Evolutionary conservation across 2,329 filamentous ascomycete genomes (phyloP).

Genomic region (Epichloe baconii): DNA sequence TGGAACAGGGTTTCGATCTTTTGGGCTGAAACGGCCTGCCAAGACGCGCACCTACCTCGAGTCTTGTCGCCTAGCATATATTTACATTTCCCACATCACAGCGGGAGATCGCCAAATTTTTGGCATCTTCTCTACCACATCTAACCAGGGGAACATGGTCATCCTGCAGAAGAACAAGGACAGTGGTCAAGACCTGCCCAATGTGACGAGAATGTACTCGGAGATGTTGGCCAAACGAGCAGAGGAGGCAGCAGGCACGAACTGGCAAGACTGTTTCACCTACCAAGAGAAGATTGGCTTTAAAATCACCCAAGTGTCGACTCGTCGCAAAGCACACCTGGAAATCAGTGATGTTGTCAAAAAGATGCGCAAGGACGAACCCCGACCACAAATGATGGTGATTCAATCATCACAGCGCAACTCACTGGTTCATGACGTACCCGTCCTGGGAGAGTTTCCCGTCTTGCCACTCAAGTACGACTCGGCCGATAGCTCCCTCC

Average conservation of each 20-base stretch:
- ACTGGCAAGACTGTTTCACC: constrained; percentile 68
- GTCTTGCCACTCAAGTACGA: constrained; percentile 72
- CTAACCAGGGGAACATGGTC: constrained; percentile 69
- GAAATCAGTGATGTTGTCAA: constrained; percentile 82
- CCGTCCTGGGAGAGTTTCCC: constrained; percentile 72
- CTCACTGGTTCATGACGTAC: constrained; percentile 72
- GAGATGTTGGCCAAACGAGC: constrained; percentile 58
- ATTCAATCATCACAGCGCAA: constrained; percentile 81
- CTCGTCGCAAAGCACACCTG: constrained; percentile 74
- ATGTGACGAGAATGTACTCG: constrained; percentile 75
- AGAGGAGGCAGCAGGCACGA: constrained; percentile 52
- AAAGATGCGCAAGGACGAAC: constrained; percentile 78
- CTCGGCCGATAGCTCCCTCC: constrained; percentile 70
- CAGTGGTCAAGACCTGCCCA: constrained; percentile 68
- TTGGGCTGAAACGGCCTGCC: constrained; percentile 53
- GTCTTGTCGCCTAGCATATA: constrained; percentile 61
- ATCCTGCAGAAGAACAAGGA: constrained; percentile 78
- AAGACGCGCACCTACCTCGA: constrained; percentile 62
- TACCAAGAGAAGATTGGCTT: constrained; percentile 83
- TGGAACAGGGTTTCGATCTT: constrained; percentile 90
- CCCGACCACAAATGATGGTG: constrained; percentile 67
- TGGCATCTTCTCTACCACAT: constrained; percentile 76
- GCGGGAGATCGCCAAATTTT: constrained; percentile 88
- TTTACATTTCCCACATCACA: constrained; percentile 87
- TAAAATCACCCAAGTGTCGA: constrained; percentile 77